Base-by-base conservation (phyloP, 2,329 filamentous ascomycete species). In the Aquanectria penicillioides region DNA sequence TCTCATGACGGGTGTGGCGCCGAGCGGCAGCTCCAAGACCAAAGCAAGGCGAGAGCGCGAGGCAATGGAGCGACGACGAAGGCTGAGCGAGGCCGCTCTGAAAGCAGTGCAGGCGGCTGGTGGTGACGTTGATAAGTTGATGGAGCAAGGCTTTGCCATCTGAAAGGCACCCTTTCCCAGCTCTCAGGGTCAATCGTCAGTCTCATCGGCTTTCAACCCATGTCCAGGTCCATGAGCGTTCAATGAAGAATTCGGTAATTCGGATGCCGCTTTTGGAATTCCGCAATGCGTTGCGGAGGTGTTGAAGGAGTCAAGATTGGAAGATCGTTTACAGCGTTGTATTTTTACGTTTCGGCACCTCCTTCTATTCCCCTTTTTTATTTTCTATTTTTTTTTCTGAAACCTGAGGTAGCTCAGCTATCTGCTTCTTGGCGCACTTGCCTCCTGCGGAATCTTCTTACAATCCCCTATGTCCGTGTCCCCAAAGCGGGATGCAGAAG, bases 41-140 rank as follows among this genome's bases (percentile, higher is more conserved):
- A 97, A 97, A 74, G 93, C 93, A n/a, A 81, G 93, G 53, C 81
- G 95, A 47, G 94, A 98, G 75, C 91, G 92, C 74, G 94, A 97
- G 78, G 92, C 92, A 2, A 82, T 85, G 50, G 94, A 97, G 71
- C 89, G 89, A 76, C 82, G 91, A 68, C 79, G 89, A 66, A 83
- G 85, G 72, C 72, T 94, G 53, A 89, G 85, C 69, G 86, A 91
- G 74, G 87, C 87, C 7, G 88, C 90, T 25, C 77, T 89, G 62
- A 86, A 86, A 74, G 89, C 89, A 8, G 86, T 93, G 0, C 80
- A 85, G 53, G 89, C 88, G 10, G 90, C 88, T 0, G 91, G 91
- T 1, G 91, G 90, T 3, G 88, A 93, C 65, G 78, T 87, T 5
- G 76, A 81, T 49, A 81, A 80, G 72, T 64, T 87, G 40, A 75